Percentiles rank a stretch among this genome's conserved stretches.
These are phyloP conservation scores for Pseudogymnoascus sp. DNA, from an alignment of 2,329 filamentous ascomycete species.

Conservation along the genomic window DNA sequence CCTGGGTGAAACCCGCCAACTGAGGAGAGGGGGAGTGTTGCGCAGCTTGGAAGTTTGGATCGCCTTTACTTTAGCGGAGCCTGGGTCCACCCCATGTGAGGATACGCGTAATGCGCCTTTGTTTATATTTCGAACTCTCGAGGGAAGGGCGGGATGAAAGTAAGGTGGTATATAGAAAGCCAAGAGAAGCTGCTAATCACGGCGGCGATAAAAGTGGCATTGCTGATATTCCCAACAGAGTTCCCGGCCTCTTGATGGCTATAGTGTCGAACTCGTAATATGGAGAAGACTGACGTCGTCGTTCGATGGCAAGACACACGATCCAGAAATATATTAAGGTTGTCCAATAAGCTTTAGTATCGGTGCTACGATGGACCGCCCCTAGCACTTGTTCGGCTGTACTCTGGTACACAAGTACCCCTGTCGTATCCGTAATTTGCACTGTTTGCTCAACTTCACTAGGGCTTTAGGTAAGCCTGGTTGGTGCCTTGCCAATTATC, in stretches of 20 bases:
- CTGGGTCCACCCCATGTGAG: slow-evolving; percentile 6
- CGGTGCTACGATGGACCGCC: background rate
- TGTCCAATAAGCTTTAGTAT: slow-evolving; percentile 8
- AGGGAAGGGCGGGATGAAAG: background rate
- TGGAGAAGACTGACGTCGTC: slow-evolving; percentile 6
- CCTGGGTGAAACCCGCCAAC: background rate
- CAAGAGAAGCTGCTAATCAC: background rate
- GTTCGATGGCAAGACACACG: slow-evolving; percentile 4
- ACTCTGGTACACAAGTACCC: background rate
- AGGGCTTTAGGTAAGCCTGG: slow-evolving; percentile 10
- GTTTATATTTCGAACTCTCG: background rate
- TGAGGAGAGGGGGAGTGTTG: background rate
- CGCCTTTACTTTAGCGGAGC: slow-evolving; percentile 6
- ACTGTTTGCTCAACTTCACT: slow-evolving; percentile 1
- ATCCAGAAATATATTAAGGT: slow-evolving; percentile 9
- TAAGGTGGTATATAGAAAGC: background rate
- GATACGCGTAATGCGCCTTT: slow-evolving; percentile 2
- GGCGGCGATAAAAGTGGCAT: slow-evolving; percentile 2
- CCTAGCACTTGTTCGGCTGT: background rate
- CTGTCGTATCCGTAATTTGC: background rate
- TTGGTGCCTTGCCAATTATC: slow-evolving; percentile 4
- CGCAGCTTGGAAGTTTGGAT: slow-evolving; percentile 9
- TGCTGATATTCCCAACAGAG: background rate
- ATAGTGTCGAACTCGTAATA: slow-evolving; percentile 1
- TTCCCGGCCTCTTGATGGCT: background rate